Evolutionary conservation across 2,329 filamentous ascomycete genomes (phyloP).

Genomic region (Ceratocystis colombiana): DNA sequence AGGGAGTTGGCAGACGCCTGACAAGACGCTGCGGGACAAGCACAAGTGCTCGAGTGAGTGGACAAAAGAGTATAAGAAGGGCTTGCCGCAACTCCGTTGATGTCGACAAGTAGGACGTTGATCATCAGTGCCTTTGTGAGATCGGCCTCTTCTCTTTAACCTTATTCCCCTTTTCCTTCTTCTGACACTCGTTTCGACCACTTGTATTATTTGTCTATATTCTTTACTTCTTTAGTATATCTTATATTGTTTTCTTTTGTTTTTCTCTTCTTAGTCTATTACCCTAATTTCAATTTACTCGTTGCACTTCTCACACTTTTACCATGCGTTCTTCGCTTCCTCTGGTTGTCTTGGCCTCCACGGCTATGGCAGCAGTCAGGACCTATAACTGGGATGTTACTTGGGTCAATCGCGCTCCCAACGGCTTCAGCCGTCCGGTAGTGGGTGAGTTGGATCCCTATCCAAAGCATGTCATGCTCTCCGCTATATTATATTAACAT

Average conservation of each 20-base stretch:
- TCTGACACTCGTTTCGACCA: slow-evolving; percentile 11
- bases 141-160: neutral
- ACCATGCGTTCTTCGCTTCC: slow-evolving; percentile 15
- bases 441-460: slow-evolving; percentile 24
- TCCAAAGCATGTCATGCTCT: neutral
- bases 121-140: slow-evolving; percentile 10
- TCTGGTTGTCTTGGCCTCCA: slow-evolving; percentile 12
- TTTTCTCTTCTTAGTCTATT: neutral
- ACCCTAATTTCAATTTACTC: neutral
- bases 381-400: slow-evolving; percentile 25
- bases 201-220: neutral
- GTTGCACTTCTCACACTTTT: neutral
- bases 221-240: neutral
- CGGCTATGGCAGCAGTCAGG: slow-evolving; percentile 21
- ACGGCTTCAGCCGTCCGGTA: slow-evolving; percentile 25
- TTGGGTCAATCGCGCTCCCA: slow-evolving; percentile 25
- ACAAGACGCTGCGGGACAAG: neutral
- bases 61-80: slow-evolving; percentile 6
- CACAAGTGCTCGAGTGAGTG: neutral
- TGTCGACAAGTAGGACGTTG: neutral
- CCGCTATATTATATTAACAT: neutral
- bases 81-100: neutral
- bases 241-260: too few species aligned
- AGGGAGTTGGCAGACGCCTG: neutral
- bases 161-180: neutral